Conservation (phyloP, 1,139 yeast species). For the Suhomyces yuchorum region DNA sequence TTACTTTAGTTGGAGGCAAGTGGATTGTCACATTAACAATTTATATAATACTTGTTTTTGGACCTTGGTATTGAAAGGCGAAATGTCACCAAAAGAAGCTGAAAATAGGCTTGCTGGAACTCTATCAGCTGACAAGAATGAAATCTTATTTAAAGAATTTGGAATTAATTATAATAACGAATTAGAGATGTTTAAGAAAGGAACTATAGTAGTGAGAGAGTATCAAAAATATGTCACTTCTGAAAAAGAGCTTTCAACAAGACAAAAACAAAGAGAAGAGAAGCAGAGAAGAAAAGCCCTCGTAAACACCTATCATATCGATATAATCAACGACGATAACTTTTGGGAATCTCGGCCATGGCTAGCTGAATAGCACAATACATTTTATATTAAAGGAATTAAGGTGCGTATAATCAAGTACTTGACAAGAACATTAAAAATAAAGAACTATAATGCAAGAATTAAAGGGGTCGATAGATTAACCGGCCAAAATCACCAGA, state of each 20-base stretch:
- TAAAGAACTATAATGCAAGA: conserved; percentile 13
- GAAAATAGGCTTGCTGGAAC: conserved; percentile 77
- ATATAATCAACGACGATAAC: conserved; percentile 51
- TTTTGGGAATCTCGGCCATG: conserved; percentile 57
- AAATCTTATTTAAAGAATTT: conserved; percentile 73
- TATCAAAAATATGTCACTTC: conserved; percentile 20
- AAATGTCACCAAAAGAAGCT: conserved; percentile 72
- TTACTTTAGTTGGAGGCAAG: conserved; percentile 94
- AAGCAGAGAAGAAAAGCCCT: conserved; percentile 53
- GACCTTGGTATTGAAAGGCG: conserved; percentile 76
- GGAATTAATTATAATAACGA: conserved; percentile 90
- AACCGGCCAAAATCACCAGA: not conserved
- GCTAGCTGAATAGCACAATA: conserved; percentile 22
- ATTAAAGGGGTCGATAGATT: conserved; percentile 2
- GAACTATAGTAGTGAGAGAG: conserved; percentile 71
- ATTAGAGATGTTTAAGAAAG: conserved; percentile 84
- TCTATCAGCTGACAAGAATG: conserved; percentile 80
- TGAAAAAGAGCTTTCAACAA: conserved; percentile 27
- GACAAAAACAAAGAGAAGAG: conserved; percentile 54
- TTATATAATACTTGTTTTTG: conserved; percentile 92
- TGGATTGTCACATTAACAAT: conserved; percentile 94
- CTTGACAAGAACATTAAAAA: not conserved
- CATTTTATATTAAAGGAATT: not conserved
- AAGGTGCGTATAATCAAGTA: not conserved
- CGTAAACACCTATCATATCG: conserved; percentile 52